A percentile compares a stretch with the other conserved stretches of the same genome.
Evolutionary conservation across 164 flowering plant species (phyloP).

Genomic region (Magnolia officinalis): DNA sequence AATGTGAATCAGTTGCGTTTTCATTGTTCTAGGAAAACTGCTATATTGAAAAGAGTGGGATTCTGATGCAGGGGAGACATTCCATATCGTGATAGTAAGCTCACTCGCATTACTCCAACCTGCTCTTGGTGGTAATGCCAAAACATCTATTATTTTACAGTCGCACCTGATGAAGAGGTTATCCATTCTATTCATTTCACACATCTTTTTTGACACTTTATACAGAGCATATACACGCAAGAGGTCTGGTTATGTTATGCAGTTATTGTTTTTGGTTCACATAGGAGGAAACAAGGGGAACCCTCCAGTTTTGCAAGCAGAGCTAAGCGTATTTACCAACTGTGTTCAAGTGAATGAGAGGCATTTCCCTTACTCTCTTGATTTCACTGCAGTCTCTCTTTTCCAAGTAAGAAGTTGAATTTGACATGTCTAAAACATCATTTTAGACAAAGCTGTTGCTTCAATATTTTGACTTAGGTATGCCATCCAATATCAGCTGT

Average conservation of each 20-base stretch:
- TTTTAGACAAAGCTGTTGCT: neutral
- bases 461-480: neutral
- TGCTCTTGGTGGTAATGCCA: constrained; percentile 98
- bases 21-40: constrained; percentile 2
- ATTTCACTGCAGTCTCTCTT: neutral
- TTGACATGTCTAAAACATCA: neutral
- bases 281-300: constrained; percentile 94
- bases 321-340: constrained; percentile 88
- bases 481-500: neutral
- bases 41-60: constrained; percentile 6
- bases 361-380: constrained; percentile 16
- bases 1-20: neutral
- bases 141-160: constrained; percentile 89
- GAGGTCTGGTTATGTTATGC: neutral
- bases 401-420: neutral
- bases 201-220: neutral
- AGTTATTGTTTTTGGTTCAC: constrained; percentile 42
- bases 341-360: constrained; percentile 99
- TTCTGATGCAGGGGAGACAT: constrained; percentile 75
- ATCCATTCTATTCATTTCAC: constrained; percentile 5
- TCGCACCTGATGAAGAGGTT: constrained; percentile 99
- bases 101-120: constrained; percentile 97
- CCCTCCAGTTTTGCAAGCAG: constrained; percentile 98
- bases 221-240: neutral
- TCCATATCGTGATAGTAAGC: constrained; percentile 96